Evolutionary conservation across 108 stramenopile genomes (phyloP).

Genomic region (Nitzschia palea): DNA sequence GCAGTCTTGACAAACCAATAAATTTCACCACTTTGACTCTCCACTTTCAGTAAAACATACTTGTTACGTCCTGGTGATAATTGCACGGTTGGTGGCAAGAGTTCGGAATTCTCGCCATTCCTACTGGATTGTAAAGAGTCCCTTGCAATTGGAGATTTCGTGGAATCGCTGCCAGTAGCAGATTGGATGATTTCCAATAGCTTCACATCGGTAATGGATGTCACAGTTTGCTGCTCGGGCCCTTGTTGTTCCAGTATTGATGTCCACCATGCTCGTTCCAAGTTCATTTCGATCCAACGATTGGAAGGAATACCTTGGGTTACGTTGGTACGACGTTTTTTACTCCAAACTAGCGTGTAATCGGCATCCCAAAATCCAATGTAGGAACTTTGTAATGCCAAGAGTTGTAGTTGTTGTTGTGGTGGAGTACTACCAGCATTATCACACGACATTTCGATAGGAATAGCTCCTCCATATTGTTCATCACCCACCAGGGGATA

Average conservation of each 20-base stretch:
- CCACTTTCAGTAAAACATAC: constrained; percentile 58
- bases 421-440: background rate
- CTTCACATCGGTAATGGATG: background rate
- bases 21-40: background rate
- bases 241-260: constrained; percentile 38
- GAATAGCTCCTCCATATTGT: constrained; percentile 75
- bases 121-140: too few relatives aligned
- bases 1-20: constrained; percentile 73
- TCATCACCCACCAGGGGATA: constrained; percentile 85
- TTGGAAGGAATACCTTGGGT: constrained; percentile 27
- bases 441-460: background rate
- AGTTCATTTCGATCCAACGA: constrained; percentile 49
- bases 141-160: background rate
- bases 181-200: background rate
- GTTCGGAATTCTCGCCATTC: background rate
- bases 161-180: background rate
- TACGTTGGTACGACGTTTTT: constrained; percentile 12
- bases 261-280: constrained; percentile 74
- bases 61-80: constrained; percentile 67
- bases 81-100: constrained; percentile 50
- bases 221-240: background rate
- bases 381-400: constrained; percentile 76
- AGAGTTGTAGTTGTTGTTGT: constrained; percentile 29
- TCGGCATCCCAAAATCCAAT: constrained; percentile 58
- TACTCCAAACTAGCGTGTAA: constrained; percentile 14